Percentiles rank a stretch among this genome's conserved stretches.
Conservation (phyloP, 768 basidiomycete genomes). For the Kwoniella sp. region DNA sequence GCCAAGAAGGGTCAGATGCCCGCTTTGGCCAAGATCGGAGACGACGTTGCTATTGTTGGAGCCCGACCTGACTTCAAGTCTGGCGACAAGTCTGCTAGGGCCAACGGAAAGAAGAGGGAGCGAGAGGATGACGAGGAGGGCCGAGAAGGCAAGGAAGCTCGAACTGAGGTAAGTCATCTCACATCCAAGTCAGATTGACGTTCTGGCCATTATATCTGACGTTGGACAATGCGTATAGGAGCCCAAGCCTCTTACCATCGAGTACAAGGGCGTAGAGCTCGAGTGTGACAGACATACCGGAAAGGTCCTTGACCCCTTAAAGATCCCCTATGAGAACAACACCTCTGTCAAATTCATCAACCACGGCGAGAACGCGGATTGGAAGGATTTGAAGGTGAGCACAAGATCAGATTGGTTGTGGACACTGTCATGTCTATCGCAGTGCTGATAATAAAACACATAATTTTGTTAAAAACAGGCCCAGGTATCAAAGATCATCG, state of each 20-base stretch:
- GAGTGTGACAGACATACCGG: slow-evolving; percentile 47
- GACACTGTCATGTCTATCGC: background rate
- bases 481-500: slow-evolving; percentile 41
- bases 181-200: background rate
- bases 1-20: slow-evolving; percentile 40
- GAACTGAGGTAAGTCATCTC: slow-evolving; percentile 20
- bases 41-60: slow-evolving; percentile 39
- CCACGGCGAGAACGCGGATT: slow-evolving; percentile 52
- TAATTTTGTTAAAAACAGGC: slow-evolving; percentile 27
- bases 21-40: slow-evolving; percentile 39
- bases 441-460: no score
- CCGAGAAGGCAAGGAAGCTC: slow-evolving; percentile 32
- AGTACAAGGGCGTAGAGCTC: slow-evolving; percentile 51
- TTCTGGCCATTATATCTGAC: background rate
- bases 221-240: slow-evolving; percentile 3
- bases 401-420: background rate
- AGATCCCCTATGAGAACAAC: slow-evolving; percentile 44
- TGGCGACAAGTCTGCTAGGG: slow-evolving; percentile 21
- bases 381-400: slow-evolving; percentile 56
- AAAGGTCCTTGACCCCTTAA: slow-evolving; percentile 41
- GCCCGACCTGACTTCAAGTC: slow-evolving; percentile 14
- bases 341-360: slow-evolving; percentile 52
- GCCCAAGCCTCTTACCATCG: slow-evolving; percentile 35
- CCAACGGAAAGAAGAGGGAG: slow-evolving; percentile 30
- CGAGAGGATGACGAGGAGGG: slow-evolving; percentile 47